phyloP scores from a whole-genome alignment of 768 basidiomycete genomes.

The Kwoniella mangroviensis region DNA sequence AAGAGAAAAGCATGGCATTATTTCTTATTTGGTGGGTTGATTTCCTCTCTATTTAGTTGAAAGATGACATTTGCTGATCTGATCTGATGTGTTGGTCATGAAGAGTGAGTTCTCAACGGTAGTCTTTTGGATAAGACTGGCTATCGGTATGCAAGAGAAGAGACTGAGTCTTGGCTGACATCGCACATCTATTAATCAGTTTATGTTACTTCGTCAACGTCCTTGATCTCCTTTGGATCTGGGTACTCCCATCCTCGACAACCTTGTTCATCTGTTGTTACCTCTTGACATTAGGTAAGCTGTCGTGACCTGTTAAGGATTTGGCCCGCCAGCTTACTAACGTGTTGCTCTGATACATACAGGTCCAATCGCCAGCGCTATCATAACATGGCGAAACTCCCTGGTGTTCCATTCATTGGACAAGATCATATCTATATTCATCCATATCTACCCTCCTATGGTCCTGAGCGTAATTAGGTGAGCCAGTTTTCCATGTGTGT shows the following conservation, averaged over 20 bases:
- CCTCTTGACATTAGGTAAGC: slow-evolving; percentile 76
- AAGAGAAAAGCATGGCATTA: slow-evolving; percentile 94
- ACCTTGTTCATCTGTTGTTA: slow-evolving; percentile 89
- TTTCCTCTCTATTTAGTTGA: background rate
- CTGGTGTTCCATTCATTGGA: slow-evolving; percentile 97
- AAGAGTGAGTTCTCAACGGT: no score
- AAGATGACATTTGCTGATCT: background rate
- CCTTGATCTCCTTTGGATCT: slow-evolving; percentile 88
- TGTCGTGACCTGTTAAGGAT: no score
- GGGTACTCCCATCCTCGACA: slow-evolving; percentile 78
- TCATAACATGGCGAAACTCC: slow-evolving; percentile 98
- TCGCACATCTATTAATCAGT: slow-evolving; percentile 8
- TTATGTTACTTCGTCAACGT: slow-evolving; percentile 91
- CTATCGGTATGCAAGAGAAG: no score
- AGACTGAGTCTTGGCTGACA: background rate
- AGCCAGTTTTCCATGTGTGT: slow-evolving; percentile 13
- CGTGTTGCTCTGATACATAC: background rate
- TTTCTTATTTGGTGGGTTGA: slow-evolving; percentile 68
- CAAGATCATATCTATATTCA: slow-evolving; percentile 92
- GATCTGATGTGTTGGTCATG: slow-evolving; percentile 9
- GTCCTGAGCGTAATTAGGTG: slow-evolving; percentile 79
- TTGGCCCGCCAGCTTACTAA: background rate
- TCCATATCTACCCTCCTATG: slow-evolving; percentile 91
- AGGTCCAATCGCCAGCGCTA: slow-evolving; percentile 84
- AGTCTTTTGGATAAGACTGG: no score